A percentile compares a stretch with the other conserved stretches of the same genome.
These are phyloP conservation scores for Aurantiochytrium sp. DNA, from an alignment of 108 stramenopile species.

Conservation along the genomic window DNA sequence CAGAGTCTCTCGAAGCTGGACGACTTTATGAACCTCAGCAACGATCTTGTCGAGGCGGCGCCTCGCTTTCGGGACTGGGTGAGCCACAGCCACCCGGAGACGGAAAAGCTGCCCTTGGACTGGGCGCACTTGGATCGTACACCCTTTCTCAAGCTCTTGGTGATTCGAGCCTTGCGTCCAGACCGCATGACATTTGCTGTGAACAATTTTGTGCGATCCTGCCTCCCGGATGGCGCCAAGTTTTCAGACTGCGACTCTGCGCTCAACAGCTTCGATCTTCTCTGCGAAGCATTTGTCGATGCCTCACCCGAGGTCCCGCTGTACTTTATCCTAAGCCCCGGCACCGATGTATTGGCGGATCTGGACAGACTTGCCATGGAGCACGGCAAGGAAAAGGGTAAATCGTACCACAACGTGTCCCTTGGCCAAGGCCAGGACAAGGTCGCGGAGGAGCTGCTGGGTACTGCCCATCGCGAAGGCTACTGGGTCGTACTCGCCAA, in stretches of 20 bases:
- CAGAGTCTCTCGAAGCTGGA: slow-evolving; percentile 65
- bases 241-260: slow-evolving; percentile 79
- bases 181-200: slow-evolving; percentile 71
- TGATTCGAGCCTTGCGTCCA: slow-evolving; percentile 73
- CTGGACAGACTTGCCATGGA: slow-evolving; percentile 69
- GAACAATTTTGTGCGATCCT: slow-evolving; percentile 61
- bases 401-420: slow-evolving; percentile 78
- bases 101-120: slow-evolving; percentile 78
- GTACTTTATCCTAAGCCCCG: slow-evolving; percentile 80
- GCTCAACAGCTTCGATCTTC: slow-evolving; percentile 64
- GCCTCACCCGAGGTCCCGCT: slow-evolving; percentile 73
- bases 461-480: slow-evolving; percentile 72
- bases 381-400: slow-evolving; percentile 67
- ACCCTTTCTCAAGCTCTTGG: slow-evolving; percentile 82
- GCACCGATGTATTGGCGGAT: slow-evolving; percentile 79
- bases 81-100: slow-evolving; percentile 70
- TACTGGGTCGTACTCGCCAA: slow-evolving; percentile 88
- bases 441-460: slow-evolving; percentile 73
- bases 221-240: slow-evolving; percentile 60
- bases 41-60: slow-evolving; percentile 73
- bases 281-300: slow-evolving; percentile 63
- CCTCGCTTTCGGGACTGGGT: slow-evolving; percentile 84
- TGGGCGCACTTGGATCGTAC: slow-evolving; percentile 72
- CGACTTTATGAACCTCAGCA: slow-evolving; percentile 66
- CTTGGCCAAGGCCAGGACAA: slow-evolving; percentile 88